A percentile compares a stretch with the other conserved stretches of the same genome.
Evolutionary conservation across 352 stramenopile species (phyloP).

Genomic region (Phytophthora hibernalis): DNA sequence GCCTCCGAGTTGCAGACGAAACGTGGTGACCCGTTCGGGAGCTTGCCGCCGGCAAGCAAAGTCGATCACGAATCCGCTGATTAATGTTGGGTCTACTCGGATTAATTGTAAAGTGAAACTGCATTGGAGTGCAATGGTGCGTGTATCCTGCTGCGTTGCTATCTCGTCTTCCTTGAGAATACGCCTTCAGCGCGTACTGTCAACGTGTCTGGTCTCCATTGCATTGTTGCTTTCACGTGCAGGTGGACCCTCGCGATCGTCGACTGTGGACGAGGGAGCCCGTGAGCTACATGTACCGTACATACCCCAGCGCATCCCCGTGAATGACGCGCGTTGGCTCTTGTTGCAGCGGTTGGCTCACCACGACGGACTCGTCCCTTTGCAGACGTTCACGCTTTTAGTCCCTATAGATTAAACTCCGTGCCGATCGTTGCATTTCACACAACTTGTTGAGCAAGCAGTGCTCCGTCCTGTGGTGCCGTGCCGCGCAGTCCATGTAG

Average conservation of each 20-base stretch:
- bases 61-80: not conserved
- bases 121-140: not conserved
- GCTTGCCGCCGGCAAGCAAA: not conserved
- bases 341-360: constrained; percentile 16
- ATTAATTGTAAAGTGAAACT: constrained; percentile 10
- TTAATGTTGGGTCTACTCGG: constrained; percentile 13
- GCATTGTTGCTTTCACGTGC: constrained; percentile 3
- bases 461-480: constrained; percentile 2
- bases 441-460: constrained; percentile 22
- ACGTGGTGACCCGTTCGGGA: not conserved
- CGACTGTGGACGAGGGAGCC: constrained; percentile 1
- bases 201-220: constrained; percentile 1
- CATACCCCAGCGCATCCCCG: constrained; percentile 23
- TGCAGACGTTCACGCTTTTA: constrained; percentile 2
- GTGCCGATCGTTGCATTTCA: constrained; percentile 10
- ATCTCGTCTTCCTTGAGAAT: not conserved
- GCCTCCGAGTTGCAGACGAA: constrained; percentile 11
- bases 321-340: constrained; percentile 8
- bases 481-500: not conserved
- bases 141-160: not conserved
- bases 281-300: no score
- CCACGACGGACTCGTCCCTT: constrained; percentile 16
- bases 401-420: constrained; percentile 18
- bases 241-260: constrained; percentile 10
- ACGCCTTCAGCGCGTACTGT: not conserved